These are phyloP conservation scores for Physaria fendleri DNA, from an alignment of 345 rosid species.

Conservation along the genomic window DNA sequence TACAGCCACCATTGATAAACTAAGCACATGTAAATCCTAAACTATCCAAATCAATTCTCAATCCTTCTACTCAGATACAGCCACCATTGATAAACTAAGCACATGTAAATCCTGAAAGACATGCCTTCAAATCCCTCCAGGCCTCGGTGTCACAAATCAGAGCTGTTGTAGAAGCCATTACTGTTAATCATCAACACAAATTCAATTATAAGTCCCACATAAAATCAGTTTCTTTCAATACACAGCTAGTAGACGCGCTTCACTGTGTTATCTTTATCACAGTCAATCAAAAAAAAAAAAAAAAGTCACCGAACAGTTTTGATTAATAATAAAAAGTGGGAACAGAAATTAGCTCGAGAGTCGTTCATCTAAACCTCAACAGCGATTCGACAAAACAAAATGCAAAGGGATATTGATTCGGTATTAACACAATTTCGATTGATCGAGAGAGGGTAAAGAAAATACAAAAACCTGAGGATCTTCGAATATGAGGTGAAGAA, in stretches of 20 bases:
- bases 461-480: neutral
- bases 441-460: neutral
- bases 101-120: neutral
- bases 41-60: neutral
- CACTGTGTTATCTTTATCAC: no score
- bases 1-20: neutral
- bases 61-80: neutral
- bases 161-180: constrained; percentile 59
- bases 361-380: neutral
- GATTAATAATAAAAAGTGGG: neutral
- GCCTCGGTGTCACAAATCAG: constrained; percentile 64
- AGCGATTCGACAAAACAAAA: neutral
- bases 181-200: neutral
- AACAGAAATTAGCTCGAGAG: neutral
- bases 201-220: neutral
- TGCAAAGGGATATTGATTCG: neutral
- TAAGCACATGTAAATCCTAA: neutral
- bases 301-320: neutral
- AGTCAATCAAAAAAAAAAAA: neutral
- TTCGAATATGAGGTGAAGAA: constrained; percentile 4
- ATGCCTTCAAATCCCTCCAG: constrained; percentile 88
- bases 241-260: no score
- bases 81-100: neutral
- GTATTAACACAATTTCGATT: neutral
- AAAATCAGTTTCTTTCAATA: neutral